Evolutionary conservation across 352 stramenopile genomes (phyloP), one percentile per base, ranked within the genome.

Genomic region (Phytophthora quininea): DNA sequence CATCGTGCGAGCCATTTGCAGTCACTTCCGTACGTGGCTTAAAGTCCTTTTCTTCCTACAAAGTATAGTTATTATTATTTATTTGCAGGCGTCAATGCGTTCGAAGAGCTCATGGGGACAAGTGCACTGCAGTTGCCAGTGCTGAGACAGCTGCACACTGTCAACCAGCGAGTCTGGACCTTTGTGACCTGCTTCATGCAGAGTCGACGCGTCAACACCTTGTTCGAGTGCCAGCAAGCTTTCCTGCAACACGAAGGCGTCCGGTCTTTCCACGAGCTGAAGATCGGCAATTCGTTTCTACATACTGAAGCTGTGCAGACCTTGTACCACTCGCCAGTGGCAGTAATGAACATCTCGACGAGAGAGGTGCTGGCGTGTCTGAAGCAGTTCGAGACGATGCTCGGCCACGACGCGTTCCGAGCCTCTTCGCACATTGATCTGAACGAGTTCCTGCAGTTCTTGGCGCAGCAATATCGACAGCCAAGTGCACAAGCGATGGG

Each of bases 101-200:
- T 87, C 45, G 82, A 92, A 32, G 80, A 91, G 24, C 72, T 90
- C 2, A 62, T 86, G 49, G 83, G 76, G 4, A 57, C 64, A 2
- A 66, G 50, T 27, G 72, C 82, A 1, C 56, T 85, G 59, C 79
- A 88, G 42, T 48, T 91, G 10, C 76, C 80, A 6, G 65, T 58
- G 27, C 64, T 94, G 32, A 65, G 80, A 0, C 81, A 92, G 32
- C 48, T 94, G 31, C 79, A 92, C 50, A 73, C 73, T 42, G 67
- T 89, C 48, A 86, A 90, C 60, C 82, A 92, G 75, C 82, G 86
- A 15, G 73, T 94, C 57, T 94, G 86, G 86, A 90, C 72, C 10
- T 94, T 94, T 37, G 82, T 92, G 50, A 90, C 84, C 14, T 92
- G 84, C 61, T 94, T 86, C 62, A 74, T 84, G 54, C 84, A 92